A percentile compares a stretch with the other conserved stretches of the same genome.
These are phyloP conservation scores for Podospora conica DNA, from an alignment of 495 filamentous ascomycete species.

Conservation along the genomic window DNA sequence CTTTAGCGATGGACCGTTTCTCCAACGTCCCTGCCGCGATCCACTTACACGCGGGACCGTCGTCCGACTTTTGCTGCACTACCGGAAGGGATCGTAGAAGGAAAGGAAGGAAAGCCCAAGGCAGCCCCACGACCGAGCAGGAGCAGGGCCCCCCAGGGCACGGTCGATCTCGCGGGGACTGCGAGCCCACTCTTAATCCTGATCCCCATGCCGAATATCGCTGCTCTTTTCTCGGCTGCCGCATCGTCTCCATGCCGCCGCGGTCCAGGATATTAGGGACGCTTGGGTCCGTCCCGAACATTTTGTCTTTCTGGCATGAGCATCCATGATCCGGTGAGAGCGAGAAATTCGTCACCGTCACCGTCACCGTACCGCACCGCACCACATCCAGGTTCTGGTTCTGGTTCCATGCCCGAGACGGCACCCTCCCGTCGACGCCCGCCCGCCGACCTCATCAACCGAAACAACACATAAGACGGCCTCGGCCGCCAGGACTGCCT, in stretches of 20 bases:
- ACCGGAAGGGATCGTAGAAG: slow-evolving; percentile 5
- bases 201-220: slow-evolving; percentile 19
- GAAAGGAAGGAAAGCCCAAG: neutral
- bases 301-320: slow-evolving; percentile 14
- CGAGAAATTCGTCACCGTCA: neutral
- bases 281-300: slow-evolving; percentile 14
- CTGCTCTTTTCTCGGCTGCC: slow-evolving; percentile 21
- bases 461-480: neutral
- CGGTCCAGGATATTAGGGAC: slow-evolving; percentile 8
- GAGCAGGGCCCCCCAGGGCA: too few relatives aligned
- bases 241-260: slow-evolving; percentile 19
- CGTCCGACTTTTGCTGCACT: neutral
- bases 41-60: slow-evolving; percentile 19
- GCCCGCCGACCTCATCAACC: neutral
- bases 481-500: slow-evolving; percentile 13
- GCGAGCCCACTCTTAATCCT: slow-evolving; percentile 16
- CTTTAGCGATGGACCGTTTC: slow-evolving; percentile 1
- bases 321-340: slow-evolving; percentile 2
- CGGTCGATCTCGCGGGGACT: slow-evolving; percentile 1
- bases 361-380: neutral
- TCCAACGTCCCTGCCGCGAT: slow-evolving; percentile 6
- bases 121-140: neutral
- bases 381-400: slow-evolving; percentile 8
- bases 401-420: neutral
- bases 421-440: neutral